A percentile compares a stretch with the other conserved stretches of the same genome.
These are phyloP conservation scores for Sphenostylis stenocarpa DNA, from an alignment of 306 rosid genomes.

Conservation along the genomic window DNA sequence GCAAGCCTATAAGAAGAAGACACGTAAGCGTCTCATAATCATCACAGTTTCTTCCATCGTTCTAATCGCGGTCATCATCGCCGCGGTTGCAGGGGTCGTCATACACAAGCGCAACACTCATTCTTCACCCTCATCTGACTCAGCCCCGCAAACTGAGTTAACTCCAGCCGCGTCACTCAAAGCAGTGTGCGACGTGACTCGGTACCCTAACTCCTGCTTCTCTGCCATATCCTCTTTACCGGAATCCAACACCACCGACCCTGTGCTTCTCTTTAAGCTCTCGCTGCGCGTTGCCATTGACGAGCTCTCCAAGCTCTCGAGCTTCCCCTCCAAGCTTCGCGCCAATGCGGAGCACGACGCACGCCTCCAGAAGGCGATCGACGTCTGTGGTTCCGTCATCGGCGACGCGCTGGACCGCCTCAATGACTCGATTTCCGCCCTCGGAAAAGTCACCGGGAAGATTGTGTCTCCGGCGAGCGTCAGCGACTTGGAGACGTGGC, in stretches of 20 bases:
- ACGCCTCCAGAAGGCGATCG: constrained; percentile 30
- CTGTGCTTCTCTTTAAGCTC: constrained; percentile 62
- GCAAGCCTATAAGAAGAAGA: constrained; percentile 52
- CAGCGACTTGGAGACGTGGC: constrained; percentile 62
- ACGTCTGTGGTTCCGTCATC: constrained; percentile 47
- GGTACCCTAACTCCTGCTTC: constrained; percentile 70
- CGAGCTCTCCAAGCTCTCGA: constrained; percentile 53
- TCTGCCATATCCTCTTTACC: constrained; percentile 55
- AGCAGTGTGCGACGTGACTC: constrained; percentile 68
- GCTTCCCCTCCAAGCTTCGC: constrained; percentile 4
- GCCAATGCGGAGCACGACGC: constrained; percentile 26
- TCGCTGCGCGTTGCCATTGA: constrained; percentile 72
- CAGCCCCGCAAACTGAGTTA: constrained; percentile 39
- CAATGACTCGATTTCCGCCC: constrained; percentile 58
- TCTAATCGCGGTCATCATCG: constrained; percentile 46
- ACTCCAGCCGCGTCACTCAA: constrained; percentile 71
- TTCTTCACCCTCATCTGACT: constrained; percentile 37
- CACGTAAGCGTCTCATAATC: constrained; percentile 60
- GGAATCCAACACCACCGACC: constrained; percentile 68
- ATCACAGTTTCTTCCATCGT: constrained; percentile 47
- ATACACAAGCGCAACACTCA: constrained; percentile 51
- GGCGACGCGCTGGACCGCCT: constrained; percentile 63
- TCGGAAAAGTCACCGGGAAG: constrained; percentile 23
- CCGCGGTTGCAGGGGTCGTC: constrained; percentile 53
- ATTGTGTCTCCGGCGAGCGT: constrained; percentile 41